Evolutionary conservation across 2,329 filamentous ascomycete species (phyloP).

Genomic region (Colletotrichum euphorbiae): DNA sequence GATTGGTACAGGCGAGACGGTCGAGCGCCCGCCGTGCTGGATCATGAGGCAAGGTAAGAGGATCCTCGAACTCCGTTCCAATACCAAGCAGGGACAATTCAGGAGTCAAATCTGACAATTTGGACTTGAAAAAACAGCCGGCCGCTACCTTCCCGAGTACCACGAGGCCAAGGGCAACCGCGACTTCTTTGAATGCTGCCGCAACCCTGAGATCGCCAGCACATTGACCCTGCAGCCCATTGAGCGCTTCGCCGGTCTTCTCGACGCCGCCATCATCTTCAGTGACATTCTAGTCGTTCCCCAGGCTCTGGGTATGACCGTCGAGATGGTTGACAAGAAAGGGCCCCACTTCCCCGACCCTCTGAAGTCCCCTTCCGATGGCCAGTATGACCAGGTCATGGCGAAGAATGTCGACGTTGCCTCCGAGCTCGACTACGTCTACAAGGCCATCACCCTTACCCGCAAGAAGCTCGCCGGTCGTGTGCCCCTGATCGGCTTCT

Average conservation of each 20-base stretch:
- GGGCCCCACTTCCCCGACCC: conserved; percentile 94
- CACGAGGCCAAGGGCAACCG: conserved; percentile 90
- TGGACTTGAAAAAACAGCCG: conserved; percentile 66
- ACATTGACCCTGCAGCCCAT: conserved; percentile 95
- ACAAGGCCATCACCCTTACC: conserved; percentile 93
- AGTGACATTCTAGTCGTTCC: conserved; percentile 98
- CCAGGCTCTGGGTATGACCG: conserved; percentile 97
- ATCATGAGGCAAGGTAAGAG: conserved; percentile 95
- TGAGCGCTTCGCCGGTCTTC: conserved; percentile 87
- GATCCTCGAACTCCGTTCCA: not conserved
- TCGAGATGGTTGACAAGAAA: conserved; percentile 98
- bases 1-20: conserved; percentile 76
- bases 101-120: no score
- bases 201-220: conserved; percentile 90
- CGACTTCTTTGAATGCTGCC: conserved; percentile 99
- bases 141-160: conserved; percentile 97
- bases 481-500: conserved; percentile 96
- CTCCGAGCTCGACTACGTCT: conserved; percentile 90
- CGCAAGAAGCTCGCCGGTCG: conserved; percentile 87
- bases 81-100: not conserved
- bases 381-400: conserved; percentile 84
- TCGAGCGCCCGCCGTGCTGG: conserved; percentile 96
- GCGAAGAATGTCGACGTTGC: conserved; percentile 84
- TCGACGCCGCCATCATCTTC: conserved; percentile 98
- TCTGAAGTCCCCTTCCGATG: conserved; percentile 81